Evolutionary conservation across 2,329 filamentous ascomycete species (phyloP), one percentile per base, ranked within the genome.

Genomic region (Alternaria triticimaculans): DNA sequence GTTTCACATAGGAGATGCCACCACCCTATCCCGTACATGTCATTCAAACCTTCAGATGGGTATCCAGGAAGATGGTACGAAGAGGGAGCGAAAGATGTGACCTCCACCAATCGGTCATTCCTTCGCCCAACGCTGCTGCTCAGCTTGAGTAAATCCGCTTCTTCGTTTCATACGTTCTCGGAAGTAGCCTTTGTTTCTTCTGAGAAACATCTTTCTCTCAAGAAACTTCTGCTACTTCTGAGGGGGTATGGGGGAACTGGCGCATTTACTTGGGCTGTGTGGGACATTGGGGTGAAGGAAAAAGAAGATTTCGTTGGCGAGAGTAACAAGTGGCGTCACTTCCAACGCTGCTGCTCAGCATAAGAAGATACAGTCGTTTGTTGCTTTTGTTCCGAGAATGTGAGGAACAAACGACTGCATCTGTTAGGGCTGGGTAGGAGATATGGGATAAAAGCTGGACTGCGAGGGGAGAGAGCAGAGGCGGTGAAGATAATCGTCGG

Each of bases 321-420:
- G 4, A 28, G 10, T 5, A 28, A 15, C 30, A 3, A 2, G 0
- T 6, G 14, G 0, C 30, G 6, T 33, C 6, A 0, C 14, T 33
- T 15, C 6, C 14, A 15, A 33, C 30, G 3, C 30, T 33, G 30
- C 30, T 33, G 6, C 30, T 14, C 1, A 33, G 30, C 14, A 4
- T 8, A 2, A 0, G 14, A 15, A 37, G 14, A 37, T 37, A 7
- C 30, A 37, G 30, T 37, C 30, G 30, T 37, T 37, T 37, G 6
- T 15, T 37, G 30, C 30, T 37, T 37, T 15, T 15, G 14, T 15
- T 33, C 14, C 12, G 12, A 33, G 30, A 33, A 33, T 14, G 30
- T 33, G 14, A 33, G 30, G 0, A 33, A 15, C 30, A 33, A 33
- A 15, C 30, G 14, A 37, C 14, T 37, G 30, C 14, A 37, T 37